Conservation (phyloP, 164 flowering plant genomes). For the Vitis vinifera region DNA sequence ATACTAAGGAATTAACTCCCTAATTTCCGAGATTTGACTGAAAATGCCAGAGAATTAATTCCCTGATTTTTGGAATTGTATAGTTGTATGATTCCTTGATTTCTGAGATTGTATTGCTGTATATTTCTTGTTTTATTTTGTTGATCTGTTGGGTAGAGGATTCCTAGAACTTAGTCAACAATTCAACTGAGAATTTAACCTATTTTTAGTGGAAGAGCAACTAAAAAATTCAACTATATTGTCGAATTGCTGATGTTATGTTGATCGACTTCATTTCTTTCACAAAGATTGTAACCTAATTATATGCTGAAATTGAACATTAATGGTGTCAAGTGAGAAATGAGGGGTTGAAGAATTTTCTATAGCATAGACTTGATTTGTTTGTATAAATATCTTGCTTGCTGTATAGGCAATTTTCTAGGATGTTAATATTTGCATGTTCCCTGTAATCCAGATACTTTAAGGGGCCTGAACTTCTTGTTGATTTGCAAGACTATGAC, state of each 20-base stretch:
- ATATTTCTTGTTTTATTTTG: no score
- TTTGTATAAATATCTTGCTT: neutral
- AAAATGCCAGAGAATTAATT: no score
- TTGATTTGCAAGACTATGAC: slow-evolving; percentile 64
- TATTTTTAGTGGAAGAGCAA: neutral
- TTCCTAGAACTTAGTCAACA: neutral
- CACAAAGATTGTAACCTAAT: no score
- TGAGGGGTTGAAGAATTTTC: neutral
- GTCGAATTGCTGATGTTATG: neutral
- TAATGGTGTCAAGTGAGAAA: neutral
- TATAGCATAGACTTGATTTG: neutral
- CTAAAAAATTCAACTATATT: neutral
- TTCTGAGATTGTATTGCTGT: no score
- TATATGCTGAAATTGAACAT: no score
- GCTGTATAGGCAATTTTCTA: neutral
- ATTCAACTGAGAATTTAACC: neutral
- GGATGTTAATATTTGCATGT: neutral
- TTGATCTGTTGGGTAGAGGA: neutral
- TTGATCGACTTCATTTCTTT: no score
- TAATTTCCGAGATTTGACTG: no score
- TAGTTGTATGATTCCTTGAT: no score
- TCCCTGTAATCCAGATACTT: slow-evolving; percentile 36
- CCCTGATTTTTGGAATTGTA: no score
- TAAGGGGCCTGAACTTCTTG: slow-evolving; percentile 63
- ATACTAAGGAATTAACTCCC: no score